Evolutionary conservation across 306 rosid species (phyloP).

Genomic region (Abrus precatorius): DNA sequence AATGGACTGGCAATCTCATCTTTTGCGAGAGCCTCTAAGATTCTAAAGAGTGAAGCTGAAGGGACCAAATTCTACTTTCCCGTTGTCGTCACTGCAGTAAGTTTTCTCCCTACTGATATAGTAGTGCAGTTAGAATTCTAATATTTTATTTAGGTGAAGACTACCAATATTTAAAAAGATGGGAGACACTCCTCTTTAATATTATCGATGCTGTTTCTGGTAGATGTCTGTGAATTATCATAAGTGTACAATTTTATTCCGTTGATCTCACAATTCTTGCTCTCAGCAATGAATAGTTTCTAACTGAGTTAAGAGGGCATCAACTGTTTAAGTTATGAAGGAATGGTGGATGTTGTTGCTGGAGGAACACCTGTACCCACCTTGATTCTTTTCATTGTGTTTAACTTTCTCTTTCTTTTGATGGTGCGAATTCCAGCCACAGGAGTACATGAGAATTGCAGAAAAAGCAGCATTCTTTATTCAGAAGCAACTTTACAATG

Average conservation of each 20-base stretch:
- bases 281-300: constrained; percentile 35
- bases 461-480: constrained; percentile 85
- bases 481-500: constrained; percentile 71
- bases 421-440: constrained; percentile 62
- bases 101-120: constrained; percentile 47
- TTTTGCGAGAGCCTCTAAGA: constrained; percentile 92
- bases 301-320: constrained; percentile 16
- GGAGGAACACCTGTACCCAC: constrained; percentile 42
- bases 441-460: constrained; percentile 76
- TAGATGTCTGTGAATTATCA: constrained; percentile 21
- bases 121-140: background rate
- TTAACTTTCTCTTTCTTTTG: constrained; percentile 41
- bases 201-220: constrained; percentile 27
- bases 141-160: constrained; percentile 22
- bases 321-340: constrained; percentile 21
- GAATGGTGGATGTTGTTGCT: constrained; percentile 37
- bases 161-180: constrained; percentile 25
- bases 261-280: constrained; percentile 38
- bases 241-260: constrained; percentile 12
- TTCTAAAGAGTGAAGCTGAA: constrained; percentile 70
- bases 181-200: constrained; percentile 4
- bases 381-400: constrained; percentile 32
- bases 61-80: constrained; percentile 81
- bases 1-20: constrained; percentile 92
- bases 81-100: constrained; percentile 80